Conservation (phyloP, 2,329 filamentous ascomycete species). For the Penicillium brasilianum region DNA sequence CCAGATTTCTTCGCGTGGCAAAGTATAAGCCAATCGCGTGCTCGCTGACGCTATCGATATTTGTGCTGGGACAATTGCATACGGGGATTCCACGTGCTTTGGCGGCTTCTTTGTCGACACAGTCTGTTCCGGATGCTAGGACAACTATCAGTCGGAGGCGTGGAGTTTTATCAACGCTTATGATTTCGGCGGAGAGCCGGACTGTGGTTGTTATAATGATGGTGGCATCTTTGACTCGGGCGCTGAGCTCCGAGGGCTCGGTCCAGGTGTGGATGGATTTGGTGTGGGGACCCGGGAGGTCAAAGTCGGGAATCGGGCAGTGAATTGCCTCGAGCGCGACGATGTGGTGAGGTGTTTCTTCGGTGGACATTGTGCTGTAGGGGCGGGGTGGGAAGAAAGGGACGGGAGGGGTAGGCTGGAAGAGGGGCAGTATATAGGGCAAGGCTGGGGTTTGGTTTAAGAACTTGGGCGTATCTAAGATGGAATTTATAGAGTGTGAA, state of each 20-base stretch:
- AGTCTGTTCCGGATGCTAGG: constrained; percentile 55
- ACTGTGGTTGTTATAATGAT: constrained; percentile 52
- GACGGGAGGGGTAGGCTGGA: not conserved
- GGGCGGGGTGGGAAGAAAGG: not conserved
- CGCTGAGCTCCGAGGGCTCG: constrained; percentile 38
- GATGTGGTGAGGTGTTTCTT: constrained; percentile 39
- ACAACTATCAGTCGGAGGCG: constrained; percentile 51
- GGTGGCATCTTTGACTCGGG: constrained; percentile 52
- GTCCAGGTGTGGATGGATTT: constrained; percentile 40
- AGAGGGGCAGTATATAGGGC: not conserved
- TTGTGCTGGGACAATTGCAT: constrained; percentile 54
- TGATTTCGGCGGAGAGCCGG: constrained; percentile 34
- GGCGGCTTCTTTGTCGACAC: constrained; percentile 52
- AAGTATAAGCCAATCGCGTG: constrained; percentile 52
- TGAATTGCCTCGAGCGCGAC: constrained; percentile 55
- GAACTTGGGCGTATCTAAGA: not conserved
- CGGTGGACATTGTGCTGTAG: not conserved
- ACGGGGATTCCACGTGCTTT: constrained; percentile 51
- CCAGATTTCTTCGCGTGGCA: constrained; percentile 50
- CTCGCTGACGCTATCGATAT: constrained; percentile 55
- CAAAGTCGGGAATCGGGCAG: constrained; percentile 45
- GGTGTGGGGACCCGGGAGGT: constrained; percentile 51
- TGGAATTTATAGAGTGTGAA: not conserved
- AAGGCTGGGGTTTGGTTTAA: not conserved
- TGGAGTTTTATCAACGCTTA: constrained; percentile 50